Base-by-base conservation (phyloP, 768 basidiomycete genomes). In the Boletus subparvulus region DNA sequence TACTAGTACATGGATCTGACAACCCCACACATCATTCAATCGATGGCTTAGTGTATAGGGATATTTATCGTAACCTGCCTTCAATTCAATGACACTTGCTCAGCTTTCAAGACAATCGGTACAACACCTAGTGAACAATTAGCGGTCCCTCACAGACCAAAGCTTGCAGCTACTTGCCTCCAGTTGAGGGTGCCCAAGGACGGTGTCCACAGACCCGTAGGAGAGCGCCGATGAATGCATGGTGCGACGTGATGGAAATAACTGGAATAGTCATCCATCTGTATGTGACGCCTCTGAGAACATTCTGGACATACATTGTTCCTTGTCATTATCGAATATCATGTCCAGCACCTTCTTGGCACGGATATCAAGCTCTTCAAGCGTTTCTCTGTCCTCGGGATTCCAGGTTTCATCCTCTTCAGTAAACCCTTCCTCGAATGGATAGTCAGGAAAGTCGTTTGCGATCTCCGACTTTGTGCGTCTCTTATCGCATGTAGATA, bases 401-500 rank as follows among this genome's bases (percentile, higher is more conserved):
- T 71, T 62, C 88, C 88, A 91, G 0, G 85, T 67, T 17, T 76
- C 71, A 62, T 92, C 90, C 16, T 83, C 74, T 65, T 91, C 88
- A 0, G 78, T 69, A 51, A 92, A 81, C 0, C 77, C 80, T 1
- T 68, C 65, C 62, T 90, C 87, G 44, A 89, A 78, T 9, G 50
- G 59, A 64, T 85, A 85, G 6, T 70, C 66, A 0, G 85, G 83
- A 64, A 71, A 89, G 7, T 75, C 61, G 0, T 55, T 54, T 0
- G 68, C 61, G 56, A 91, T 84, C 52, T 80, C 76, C 0, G 80
- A 75, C 33, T 71, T 74, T 3, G 77, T 74, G 19, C 76, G 74
- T 14, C 89, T 80, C 59, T 80, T 79, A 68, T 92, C 89, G 63
- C 87, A 90, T 0, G 88, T 89, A 56, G 90, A 87, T 1, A 81